These are phyloP conservation scores for Dactylellina cionopaga DNA, from an alignment of 2,329 filamentous ascomycete genomes.

Conservation along the genomic window DNA sequence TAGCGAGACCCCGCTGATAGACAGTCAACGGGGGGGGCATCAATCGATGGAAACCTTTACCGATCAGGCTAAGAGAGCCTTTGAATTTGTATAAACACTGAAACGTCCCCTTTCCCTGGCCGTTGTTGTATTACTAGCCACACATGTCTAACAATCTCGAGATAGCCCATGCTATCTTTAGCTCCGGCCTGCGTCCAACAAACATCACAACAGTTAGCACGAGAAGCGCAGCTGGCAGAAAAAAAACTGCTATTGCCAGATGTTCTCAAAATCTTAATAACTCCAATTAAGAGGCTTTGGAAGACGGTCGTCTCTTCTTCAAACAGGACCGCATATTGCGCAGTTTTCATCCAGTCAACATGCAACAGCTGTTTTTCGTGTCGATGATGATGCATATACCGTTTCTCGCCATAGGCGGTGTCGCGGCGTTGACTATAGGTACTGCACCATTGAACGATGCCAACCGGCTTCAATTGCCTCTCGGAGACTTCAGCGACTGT, in stretches of 20 bases:
- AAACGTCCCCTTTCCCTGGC: not conserved
- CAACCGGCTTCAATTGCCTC: not conserved
- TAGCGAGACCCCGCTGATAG: constrained; percentile 10
- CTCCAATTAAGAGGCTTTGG: no score
- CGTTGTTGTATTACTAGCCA: no score
- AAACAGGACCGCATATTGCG: no score
- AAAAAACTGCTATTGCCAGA: no score
- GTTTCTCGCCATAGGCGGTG: not conserved
- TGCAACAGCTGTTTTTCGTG: not conserved
- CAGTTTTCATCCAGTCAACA: no score
- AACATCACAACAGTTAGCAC: no score
- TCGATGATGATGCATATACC: not conserved
- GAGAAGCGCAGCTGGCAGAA: no score
- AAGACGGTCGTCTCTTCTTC: no score
- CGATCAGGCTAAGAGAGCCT: not conserved
- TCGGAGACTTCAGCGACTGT: constrained; percentile 7
- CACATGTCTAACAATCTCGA: no score
- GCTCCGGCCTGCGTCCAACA: no score
- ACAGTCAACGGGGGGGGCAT: not conserved
- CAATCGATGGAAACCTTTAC: not conserved
- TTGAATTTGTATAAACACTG: not conserved
- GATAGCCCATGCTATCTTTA: no score
- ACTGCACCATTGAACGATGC: not conserved
- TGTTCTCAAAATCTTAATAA: no score
- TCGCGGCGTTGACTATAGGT: not conserved